Evolutionary conservation across 2,329 filamentous ascomycete genomes (phyloP), one percentile per base, ranked within the genome.

Genomic region (Chaetoscypha palmicola): DNA sequence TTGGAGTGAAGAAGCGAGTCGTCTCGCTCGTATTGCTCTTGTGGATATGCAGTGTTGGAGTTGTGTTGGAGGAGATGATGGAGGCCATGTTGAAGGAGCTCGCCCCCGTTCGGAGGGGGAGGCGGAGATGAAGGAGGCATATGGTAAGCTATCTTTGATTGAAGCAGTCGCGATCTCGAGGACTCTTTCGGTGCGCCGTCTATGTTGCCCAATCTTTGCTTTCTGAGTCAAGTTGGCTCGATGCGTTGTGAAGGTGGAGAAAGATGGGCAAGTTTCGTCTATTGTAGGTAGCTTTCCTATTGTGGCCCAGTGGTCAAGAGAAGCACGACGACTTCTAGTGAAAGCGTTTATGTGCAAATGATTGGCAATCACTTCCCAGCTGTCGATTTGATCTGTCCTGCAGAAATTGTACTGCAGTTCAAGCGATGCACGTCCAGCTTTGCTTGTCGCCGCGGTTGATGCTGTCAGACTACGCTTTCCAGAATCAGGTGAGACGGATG

Each of bases 41-140:
- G 49, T 34, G 53, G 57, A 39, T 52, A 62, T 16, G 55, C 46
- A 20, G 51, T 57, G 30, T 53, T 56, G 31, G 62, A 56, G 56
- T 72, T 72, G 50, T 72, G 67, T 45, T 69, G 65, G 38, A 68
- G 58, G 21, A 72, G 51, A 17, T 71, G 65, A 37, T 67, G 63
- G 46, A 71, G 64, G 30, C 66, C 64, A 45, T 63, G 61, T n/a
- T 67, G 64, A 20, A 68, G 61, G 21, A 60, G 50, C 34, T 68
- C 66, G 45, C 60, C 60, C 43, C 58, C 57, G 41, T 60, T 60
- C 16, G 66, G 66, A 42, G 68, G 66, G 46, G 73, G 72, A 20
- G 58, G 51, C 46, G 73, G 72, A 20, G 58, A 50, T 43, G 55
- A 56, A 24, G 45, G 43, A 31, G 56, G 40, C 56, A 60, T 60